Conservation (phyloP, 1,284 basidiomycete species). For the Volvariella surrecta region DNA sequence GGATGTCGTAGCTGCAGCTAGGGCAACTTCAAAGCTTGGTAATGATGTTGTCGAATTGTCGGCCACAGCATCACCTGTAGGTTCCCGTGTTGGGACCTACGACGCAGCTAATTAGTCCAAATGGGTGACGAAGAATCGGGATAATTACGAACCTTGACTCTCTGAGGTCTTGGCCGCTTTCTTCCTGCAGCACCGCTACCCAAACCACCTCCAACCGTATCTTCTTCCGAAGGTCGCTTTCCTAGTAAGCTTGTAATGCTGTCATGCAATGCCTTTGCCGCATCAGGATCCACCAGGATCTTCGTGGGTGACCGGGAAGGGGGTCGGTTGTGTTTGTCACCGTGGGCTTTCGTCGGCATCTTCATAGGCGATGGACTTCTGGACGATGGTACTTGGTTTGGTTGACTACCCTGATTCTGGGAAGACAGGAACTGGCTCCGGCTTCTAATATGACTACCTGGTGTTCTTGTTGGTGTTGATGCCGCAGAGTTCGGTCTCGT, state of each 20-base stretch:
- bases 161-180: constrained; percentile 34
- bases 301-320: constrained; percentile 27
- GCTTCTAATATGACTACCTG: neutral
- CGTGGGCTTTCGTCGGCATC: constrained; percentile 16
- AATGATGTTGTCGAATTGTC: too few relatives aligned
- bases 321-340: constrained; percentile 10
- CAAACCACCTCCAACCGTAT: constrained; percentile 9
- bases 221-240: constrained; percentile 46
- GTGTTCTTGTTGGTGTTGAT: neutral
- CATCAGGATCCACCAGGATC: constrained; percentile 26
- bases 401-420: neutral
- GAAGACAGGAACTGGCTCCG: neutral
- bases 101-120: too few relatives aligned
- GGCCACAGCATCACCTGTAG: too few relatives aligned
- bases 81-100: too few relatives aligned
- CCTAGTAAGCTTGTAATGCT: constrained; percentile 59
- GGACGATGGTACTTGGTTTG: constrained; percentile 49
- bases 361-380: constrained; percentile 51
- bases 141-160: neutral
- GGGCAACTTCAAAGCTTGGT: too few relatives aligned
- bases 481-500: neutral
- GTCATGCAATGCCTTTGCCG: constrained; percentile 47
- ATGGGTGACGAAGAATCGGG: neutral
- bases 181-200: constrained; percentile 16
- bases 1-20: too few relatives aligned